These are phyloP conservation scores for Saturnispora hagleri DNA, from an alignment of 805 yeast species.

Conservation along the genomic window DNA sequence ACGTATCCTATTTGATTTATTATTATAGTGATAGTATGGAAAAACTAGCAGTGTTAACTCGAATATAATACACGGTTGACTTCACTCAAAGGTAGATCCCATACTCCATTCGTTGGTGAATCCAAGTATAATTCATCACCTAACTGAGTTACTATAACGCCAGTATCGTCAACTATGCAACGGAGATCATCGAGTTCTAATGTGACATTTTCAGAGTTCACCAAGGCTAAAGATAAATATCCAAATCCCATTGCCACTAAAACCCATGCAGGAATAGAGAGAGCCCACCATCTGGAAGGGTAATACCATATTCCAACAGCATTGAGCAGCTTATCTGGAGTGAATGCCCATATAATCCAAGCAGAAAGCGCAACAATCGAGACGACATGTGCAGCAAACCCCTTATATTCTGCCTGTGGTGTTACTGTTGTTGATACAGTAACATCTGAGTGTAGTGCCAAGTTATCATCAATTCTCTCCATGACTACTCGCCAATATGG, in stretches of 20 bases:
- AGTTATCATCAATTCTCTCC: slow-evolving; percentile 30
- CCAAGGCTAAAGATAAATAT: slow-evolving; percentile 61
- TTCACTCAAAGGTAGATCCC: slow-evolving; percentile 70
- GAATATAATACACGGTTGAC: slow-evolving; percentile 57
- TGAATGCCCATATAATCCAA: slow-evolving; percentile 66
- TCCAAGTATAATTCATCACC: slow-evolving; percentile 34
- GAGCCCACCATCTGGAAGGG: slow-evolving; percentile 90
- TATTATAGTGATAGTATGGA: neutral
- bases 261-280: slow-evolving; percentile 64
- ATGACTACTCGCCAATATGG: neutral
- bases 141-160: slow-evolving; percentile 21
- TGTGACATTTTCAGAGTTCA: slow-evolving; percentile 71
- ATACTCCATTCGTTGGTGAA: slow-evolving; percentile 69
- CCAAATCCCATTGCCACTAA: slow-evolving; percentile 63
- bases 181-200: slow-evolving; percentile 47
- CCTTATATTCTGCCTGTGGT: slow-evolving; percentile 70
- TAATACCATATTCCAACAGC: slow-evolving; percentile 57
- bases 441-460: slow-evolving; percentile 60
- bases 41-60: neutral
- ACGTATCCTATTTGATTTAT: too few relatives aligned
- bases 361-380: slow-evolving; percentile 45
- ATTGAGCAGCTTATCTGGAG: slow-evolving; percentile 53
- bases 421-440: slow-evolving; percentile 47
- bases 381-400: slow-evolving; percentile 74
- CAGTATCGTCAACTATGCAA: slow-evolving; percentile 62